Evolutionary conservation across 768 basidiomycete genomes (phyloP).

Genomic region (Lentinus brumalis): DNA sequence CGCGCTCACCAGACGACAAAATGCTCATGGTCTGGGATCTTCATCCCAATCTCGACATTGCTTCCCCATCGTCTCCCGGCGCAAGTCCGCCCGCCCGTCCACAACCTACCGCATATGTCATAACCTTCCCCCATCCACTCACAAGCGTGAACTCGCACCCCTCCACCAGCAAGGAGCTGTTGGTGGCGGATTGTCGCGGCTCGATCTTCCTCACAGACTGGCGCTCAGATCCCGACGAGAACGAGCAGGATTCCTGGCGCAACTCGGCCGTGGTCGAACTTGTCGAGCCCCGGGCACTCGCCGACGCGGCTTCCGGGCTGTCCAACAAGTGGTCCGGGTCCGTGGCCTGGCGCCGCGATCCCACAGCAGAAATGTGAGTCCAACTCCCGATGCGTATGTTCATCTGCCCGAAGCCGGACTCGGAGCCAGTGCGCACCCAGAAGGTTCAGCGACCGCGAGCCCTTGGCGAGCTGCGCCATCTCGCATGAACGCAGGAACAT

Average conservation of each 20-base stretch:
- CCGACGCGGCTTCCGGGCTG: constrained; percentile 50
- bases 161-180: constrained; percentile 72
- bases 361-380: constrained; percentile 67
- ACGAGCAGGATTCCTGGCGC: constrained; percentile 56
- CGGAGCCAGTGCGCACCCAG: not conserved
- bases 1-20: constrained; percentile 60
- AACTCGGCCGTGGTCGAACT: constrained; percentile 70
- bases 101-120: constrained; percentile 78
- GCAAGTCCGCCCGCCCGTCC: constrained; percentile 43
- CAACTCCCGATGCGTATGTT: not conserved
- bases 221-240: constrained; percentile 66
- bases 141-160: constrained; percentile 71
- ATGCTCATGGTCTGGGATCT: constrained; percentile 89
- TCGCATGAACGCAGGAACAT: not conserved
- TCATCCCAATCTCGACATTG: constrained; percentile 52
- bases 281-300: constrained; percentile 65
- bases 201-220: constrained; percentile 81
- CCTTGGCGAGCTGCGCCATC: no score
- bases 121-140: constrained; percentile 73
- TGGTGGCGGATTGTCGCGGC: constrained; percentile 75
- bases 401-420: not conserved
- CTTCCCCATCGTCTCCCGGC: constrained; percentile 39
- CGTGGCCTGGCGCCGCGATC: constrained; percentile 68
- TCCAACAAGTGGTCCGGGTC: constrained; percentile 54
- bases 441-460: no score